A percentile compares a stretch with the other conserved stretches of the same genome.
Evolutionary conservation across 495 filamentous ascomycete species (phyloP).

Genomic region (Penicillium verhagenii): DNA sequence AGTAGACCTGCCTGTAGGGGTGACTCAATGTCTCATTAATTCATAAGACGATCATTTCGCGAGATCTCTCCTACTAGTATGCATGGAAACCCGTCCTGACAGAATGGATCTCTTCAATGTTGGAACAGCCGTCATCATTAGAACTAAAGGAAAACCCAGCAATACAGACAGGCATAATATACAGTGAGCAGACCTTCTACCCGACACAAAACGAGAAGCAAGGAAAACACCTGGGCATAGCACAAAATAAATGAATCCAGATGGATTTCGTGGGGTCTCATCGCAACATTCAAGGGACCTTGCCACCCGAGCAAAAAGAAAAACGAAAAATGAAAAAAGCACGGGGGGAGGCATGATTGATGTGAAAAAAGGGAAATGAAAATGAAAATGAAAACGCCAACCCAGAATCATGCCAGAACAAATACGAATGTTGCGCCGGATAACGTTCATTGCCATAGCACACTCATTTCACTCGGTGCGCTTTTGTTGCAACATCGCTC

Average conservation of each 20-base stretch:
- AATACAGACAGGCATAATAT: constrained; percentile 32
- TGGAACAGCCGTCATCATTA: constrained; percentile 28
- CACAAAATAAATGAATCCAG: constrained; percentile 1
- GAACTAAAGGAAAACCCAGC: constrained; percentile 17
- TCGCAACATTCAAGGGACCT: neutral
- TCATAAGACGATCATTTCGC: no score
- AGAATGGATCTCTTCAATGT: constrained; percentile 11
- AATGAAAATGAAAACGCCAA: constrained; percentile 19
- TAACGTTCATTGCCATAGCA: constrained; percentile 19
- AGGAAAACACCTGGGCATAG: constrained; percentile 2
- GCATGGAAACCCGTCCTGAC: constrained; percentile 3
- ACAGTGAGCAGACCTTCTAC: constrained; percentile 21
- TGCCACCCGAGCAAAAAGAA: neutral
- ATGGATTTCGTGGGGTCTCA: neutral
- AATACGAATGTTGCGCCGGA: constrained; percentile 22
- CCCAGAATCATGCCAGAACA: constrained; percentile 23
- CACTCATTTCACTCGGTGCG: constrained; percentile 28
- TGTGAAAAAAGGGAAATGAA: neutral
- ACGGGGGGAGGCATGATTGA: no score
- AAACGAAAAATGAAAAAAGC: neutral
- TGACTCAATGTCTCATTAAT: no score
- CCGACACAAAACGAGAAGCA: constrained; percentile 6
- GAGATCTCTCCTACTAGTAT: no score
- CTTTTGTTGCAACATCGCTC: constrained; percentile 62
- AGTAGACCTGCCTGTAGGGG: no score